phyloP scores from a whole-genome alignment of 371 early-diverging fungal genomes.

The Paraphysoderma sedebokerense region DNA sequence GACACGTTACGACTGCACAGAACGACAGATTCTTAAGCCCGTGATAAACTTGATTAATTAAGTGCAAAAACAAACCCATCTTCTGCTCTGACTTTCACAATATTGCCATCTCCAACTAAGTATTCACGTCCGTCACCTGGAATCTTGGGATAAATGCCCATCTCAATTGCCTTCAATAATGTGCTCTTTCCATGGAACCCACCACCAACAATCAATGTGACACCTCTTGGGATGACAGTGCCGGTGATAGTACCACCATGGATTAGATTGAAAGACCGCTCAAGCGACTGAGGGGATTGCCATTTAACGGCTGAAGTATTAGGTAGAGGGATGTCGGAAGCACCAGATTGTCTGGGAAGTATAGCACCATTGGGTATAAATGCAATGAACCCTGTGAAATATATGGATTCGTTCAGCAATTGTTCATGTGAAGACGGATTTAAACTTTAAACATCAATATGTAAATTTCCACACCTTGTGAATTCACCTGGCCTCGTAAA shows the following conservation, averaged over 20 bases:
- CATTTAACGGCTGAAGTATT: conserved; percentile 8
- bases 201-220: conserved; percentile 33
- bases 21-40: background rate
- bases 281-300: conserved; percentile 11
- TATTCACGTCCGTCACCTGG: conserved; percentile 36
- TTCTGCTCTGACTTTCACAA: conserved; percentile 21
- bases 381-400: conserved; percentile 12
- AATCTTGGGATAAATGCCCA: conserved; percentile 28
- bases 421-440: too few relatives aligned
- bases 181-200: conserved; percentile 38
- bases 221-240: conserved; percentile 22
- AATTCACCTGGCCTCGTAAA: too few relatives aligned
- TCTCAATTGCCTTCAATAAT: conserved; percentile 23
- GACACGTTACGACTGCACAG: too few relatives aligned
- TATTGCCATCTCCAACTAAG: conserved; percentile 12
- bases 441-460: too few relatives aligned
- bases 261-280: conserved; percentile 14
- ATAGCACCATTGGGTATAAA: conserved; percentile 29
- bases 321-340: conserved; percentile 20
- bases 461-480: too few relatives aligned
- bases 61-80: conserved; percentile 17
- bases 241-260: conserved; percentile 19
- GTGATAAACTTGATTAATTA: background rate
- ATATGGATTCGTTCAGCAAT: too few relatives aligned
- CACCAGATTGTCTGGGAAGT: conserved; percentile 27